Base-by-base conservation (phyloP, 352 stramenopile species). In the Pythium chondricola region DNA sequence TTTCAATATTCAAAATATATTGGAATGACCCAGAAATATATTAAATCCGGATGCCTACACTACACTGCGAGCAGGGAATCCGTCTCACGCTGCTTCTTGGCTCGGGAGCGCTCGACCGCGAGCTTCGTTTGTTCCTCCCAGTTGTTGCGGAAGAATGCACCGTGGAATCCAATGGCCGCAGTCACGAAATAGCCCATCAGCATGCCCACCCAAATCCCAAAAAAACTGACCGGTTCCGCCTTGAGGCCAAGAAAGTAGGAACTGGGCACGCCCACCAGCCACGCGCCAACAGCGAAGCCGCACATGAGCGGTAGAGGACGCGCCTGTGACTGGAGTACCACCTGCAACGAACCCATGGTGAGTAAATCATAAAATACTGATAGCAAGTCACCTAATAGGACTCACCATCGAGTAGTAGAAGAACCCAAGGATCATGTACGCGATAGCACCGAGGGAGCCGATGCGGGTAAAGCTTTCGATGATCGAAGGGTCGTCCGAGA, bases 321-420 rank as follows among this genome's bases (percentile, higher is more conserved):
- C 1, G 77, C 74, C 41, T 91, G 79, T 4, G 73, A 79, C 62
- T 83, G 67, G 25, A 95, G 48, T 25, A 91, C 69, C 22, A 76
- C 72, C 74, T 89, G 49, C 16, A 52, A 16, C 17, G n/a, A 26
- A 17, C 29, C 8, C 27, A 43, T 21, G n/a, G 13, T 32, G 7
- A 20, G 16, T 25, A 21, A 37, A 22, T 17, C 9, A 18, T 17
- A 13, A 25, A 37, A 24, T 31, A 35, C 24, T 8, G 8, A 31
- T 30, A 45, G 36, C 21, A 16, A 44, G n/a, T 9, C 38, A n/a
- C 17, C 11, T 11, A 5, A 10, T 35, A 31, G 14, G 9, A 53
- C 59, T 13, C 29, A 83, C 77, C 46, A 90, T 76, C 10, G 79
- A 67, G 38, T 81, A 83, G 63, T 85, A 95, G 63, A 92, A 93